Conservation (phyloP, 2,329 filamentous ascomycete genomes). For the Claviceps cyperi region DNA sequence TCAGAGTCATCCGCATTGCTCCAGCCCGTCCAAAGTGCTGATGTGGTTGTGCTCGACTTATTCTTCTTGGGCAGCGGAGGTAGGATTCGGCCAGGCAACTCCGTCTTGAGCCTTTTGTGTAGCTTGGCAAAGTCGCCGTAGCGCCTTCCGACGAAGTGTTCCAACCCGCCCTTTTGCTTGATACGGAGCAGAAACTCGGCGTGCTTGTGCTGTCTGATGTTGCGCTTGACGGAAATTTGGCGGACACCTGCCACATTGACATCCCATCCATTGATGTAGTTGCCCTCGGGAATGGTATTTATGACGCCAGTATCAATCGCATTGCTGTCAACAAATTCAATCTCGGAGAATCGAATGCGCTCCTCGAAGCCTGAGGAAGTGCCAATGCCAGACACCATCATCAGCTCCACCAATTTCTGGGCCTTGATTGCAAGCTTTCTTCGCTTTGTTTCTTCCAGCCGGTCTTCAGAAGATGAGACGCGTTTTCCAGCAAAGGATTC, state of each 20-base stretch:
- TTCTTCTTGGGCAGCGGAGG: constrained; percentile 85
- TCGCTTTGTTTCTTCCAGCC: constrained; percentile 89
- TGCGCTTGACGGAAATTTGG: constrained; percentile 66
- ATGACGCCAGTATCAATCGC: constrained; percentile 84
- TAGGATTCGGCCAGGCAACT: constrained; percentile 81
- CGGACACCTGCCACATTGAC: constrained; percentile 87
- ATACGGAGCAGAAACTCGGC: constrained; percentile 86
- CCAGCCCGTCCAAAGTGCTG: constrained; percentile 38
- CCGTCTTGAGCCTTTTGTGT: constrained; percentile 63
- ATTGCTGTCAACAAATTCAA: constrained; percentile 88
- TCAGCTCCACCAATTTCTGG: constrained; percentile 89
- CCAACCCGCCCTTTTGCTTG: constrained; percentile 59
- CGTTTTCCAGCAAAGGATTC: constrained; percentile 95
- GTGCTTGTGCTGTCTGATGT: constrained; percentile 80
- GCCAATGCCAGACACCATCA: constrained; percentile 97
- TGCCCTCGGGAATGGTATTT: constrained; percentile 76
- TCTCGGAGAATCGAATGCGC: constrained; percentile 87
- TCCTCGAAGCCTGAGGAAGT: constrained; percentile 97
- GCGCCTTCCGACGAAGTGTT: constrained; percentile 67
- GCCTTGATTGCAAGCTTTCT: constrained; percentile 84
- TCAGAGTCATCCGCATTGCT: constrained; percentile 53
- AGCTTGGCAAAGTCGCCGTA: constrained; percentile 80
- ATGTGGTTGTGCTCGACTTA: constrained; percentile 58
- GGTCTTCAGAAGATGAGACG: constrained; percentile 92
- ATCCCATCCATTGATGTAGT: constrained; percentile 92